These are phyloP conservation scores for Nicotiana knightiana DNA, from an alignment of 257 asterid species.

Conservation along the genomic window DNA sequence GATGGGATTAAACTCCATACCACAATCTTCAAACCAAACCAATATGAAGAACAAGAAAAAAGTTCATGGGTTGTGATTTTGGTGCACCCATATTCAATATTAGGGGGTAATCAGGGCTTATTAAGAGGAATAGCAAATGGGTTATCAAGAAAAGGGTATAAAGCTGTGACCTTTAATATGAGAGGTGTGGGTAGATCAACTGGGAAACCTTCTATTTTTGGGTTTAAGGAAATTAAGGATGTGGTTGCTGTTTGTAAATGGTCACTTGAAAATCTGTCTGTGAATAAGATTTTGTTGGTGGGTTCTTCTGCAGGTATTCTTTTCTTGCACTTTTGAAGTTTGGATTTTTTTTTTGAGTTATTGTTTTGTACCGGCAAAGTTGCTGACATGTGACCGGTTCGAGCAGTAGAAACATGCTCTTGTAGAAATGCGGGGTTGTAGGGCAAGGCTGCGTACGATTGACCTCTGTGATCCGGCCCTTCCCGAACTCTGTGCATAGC, in stretches of 20 bases:
- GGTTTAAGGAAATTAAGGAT: constrained; percentile 36
- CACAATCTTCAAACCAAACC: constrained; percentile 28
- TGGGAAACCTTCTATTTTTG: constrained; percentile 40
- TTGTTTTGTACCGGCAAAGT: no score
- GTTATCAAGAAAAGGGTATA: constrained; percentile 39
- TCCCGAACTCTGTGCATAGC: no score
- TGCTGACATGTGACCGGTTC: no score
- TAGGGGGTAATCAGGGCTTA: constrained; percentile 44
- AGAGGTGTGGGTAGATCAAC: constrained; percentile 52
- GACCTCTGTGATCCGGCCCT: no score
- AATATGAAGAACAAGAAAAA: neutral
- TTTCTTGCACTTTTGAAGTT: neutral
- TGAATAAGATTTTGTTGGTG: constrained; percentile 27
- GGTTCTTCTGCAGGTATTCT: constrained; percentile 57
- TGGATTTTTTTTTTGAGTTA: neutral
- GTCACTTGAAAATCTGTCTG: constrained; percentile 26
- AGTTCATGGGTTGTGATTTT: constrained; percentile 28
- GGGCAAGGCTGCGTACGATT: no score
- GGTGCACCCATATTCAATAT: constrained; percentile 53
- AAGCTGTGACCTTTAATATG: constrained; percentile 51
- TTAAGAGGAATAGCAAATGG: constrained; percentile 39
- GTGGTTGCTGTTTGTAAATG: constrained; percentile 49
- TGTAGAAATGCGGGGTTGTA: no score
- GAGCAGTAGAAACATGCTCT: no score
- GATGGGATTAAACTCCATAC: constrained; percentile 39